Evolutionary conservation across 768 basidiomycete genomes (phyloP), one percentile per base, ranked within the genome.

Genomic region (Coprinellus aureogranulatus): DNA sequence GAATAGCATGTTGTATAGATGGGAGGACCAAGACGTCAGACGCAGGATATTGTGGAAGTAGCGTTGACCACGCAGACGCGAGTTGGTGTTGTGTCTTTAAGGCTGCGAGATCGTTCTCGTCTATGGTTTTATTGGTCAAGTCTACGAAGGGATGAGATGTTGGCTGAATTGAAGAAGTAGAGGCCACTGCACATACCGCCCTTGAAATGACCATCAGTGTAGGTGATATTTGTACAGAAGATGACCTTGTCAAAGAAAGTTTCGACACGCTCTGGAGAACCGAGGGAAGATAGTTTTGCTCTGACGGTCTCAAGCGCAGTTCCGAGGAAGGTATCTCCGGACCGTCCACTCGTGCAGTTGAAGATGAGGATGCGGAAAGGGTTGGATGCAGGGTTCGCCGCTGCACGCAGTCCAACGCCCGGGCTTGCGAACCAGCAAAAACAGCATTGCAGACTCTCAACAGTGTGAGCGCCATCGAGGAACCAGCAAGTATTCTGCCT

Each of bases 151-250:
- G n/a, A n/a, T n/a, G n/a, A n/a, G n/a, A n/a, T n/a, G n/a, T n/a
- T n/a, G n/a, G n/a, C n/a, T n/a, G n/a, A n/a, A n/a, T n/a, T n/a
- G n/a, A n/a, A n/a, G n/a, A n/a, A n/a, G n/a, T n/a, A n/a, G n/a
- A n/a, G n/a, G n/a, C n/a, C n/a, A n/a, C n/a, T n/a, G n/a, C n/a
- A n/a, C 73, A 53, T 64, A 93, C 96, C 96, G 52, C 91, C 90
- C 76, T 98, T 98, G 68, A 86, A 98, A 30, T 80, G 77, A 0
- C 97, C 97, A 61, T 92, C 87, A 1, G 84, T 80, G 66, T 96
- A 99, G 0, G 97, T 99, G 30, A 97, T 90, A 69, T 98, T 99
- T 48, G 94, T 87, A 72, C 95, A 98, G 72, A 99, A 98, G 46
- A 98, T 84, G 57, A 95, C 90, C 50, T 87, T 82, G 65, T 92